Evolutionary conservation across 2,329 filamentous ascomycete species (phyloP), one percentile per base, ranked within the genome.

Genomic region (Ceratocystis diversiconidia): DNA sequence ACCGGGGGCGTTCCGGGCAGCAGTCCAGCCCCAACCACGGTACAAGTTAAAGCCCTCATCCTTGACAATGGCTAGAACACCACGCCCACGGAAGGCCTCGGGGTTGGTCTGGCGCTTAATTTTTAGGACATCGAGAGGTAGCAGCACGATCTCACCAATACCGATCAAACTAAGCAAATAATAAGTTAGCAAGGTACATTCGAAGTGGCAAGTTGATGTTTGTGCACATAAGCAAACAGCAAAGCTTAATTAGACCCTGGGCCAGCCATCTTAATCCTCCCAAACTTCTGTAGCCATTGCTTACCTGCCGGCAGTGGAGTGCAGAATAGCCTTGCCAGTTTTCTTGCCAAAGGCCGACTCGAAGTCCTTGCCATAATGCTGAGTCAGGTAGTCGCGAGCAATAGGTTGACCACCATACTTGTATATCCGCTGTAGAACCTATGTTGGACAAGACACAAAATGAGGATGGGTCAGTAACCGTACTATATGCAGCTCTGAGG

Each of bases 41-140:
- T 99, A 99, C 63, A 99, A 79, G 62, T 91, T 91, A 73, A 97
- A 95, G 44, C 94, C 94, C 77, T 99, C 94, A 73, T 99, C 94
- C 67, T 84, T 83, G 68, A 99, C 83, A 70, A 99, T 97, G 77
- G 83, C 87, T 74, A 97, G 79, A 68, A 99, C 82, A 69, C 94
- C 94, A 72, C 94, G 89, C 71, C 92, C 92, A 70, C 91, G 85
- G 85, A 99, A 99, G 44, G 94, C 92, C 74, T 97, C 94, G 50
- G 94, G 94, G 81, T 99, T 99, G 70, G 94, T 99, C 80, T 99
- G 94, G 72, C 94, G 87, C 84, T 99, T 99, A 80, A 99, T 99
- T 84, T 99, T 99, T 69, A 99, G 84, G 48, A 99, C 92, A 72
- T 99, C 94, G 68, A 99, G 85, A 52, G 94, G 94, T 50, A 99